These are phyloP conservation scores for Russula virescens DNA, from an alignment of 768 basidiomycete species.

Conservation along the genomic window DNA sequence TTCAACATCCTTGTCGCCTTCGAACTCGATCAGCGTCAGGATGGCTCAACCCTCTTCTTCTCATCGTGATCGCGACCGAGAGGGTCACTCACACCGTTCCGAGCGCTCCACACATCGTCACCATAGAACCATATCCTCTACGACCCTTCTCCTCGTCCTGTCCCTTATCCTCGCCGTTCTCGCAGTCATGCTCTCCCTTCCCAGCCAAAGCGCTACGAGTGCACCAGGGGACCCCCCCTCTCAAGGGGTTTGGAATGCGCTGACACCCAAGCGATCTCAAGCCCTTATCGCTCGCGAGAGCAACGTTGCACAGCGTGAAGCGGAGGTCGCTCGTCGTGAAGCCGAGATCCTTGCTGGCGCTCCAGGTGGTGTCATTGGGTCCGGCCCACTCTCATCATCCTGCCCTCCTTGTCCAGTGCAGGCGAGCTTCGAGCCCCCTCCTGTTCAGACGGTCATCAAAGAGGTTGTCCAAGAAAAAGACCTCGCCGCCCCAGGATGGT, in stretches of 20 bases:
- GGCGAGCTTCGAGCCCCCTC: slow-evolving; percentile 47
- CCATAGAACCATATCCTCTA: slow-evolving; percentile 82
- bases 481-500: slow-evolving; percentile 76
- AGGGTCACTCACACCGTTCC: slow-evolving; percentile 49
- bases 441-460: slow-evolving; percentile 78
- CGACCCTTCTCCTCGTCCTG: slow-evolving; percentile 79
- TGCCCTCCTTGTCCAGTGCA: slow-evolving; percentile 60
- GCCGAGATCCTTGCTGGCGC: slow-evolving; percentile 80
- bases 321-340: slow-evolving; percentile 84
- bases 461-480: slow-evolving; percentile 82
- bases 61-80: slow-evolving; percentile 51
- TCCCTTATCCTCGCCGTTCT: slow-evolving; percentile 82
- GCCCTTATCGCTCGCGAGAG: slow-evolving; percentile 74
- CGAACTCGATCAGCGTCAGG: slow-evolving; percentile 59
- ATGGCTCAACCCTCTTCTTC: slow-evolving; percentile 88
- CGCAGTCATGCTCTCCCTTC: slow-evolving; percentile 87
- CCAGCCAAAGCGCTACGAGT: slow-evolving; percentile 42
- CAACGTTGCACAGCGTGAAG: slow-evolving; percentile 75
- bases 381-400: slow-evolving; percentile 35
- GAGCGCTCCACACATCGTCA: slow-evolving; percentile 64
- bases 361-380: slow-evolving; percentile 69
- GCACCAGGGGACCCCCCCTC: slow-evolving; percentile 30
- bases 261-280: slow-evolving; percentile 79
- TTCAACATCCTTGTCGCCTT: slow-evolving; percentile 73
- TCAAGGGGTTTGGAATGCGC: slow-evolving; percentile 60